Evolutionary conservation across 768 basidiomycete species (phyloP), one percentile per base, ranked within the genome.

Genomic region (Auriscalpium vulgare): DNA sequence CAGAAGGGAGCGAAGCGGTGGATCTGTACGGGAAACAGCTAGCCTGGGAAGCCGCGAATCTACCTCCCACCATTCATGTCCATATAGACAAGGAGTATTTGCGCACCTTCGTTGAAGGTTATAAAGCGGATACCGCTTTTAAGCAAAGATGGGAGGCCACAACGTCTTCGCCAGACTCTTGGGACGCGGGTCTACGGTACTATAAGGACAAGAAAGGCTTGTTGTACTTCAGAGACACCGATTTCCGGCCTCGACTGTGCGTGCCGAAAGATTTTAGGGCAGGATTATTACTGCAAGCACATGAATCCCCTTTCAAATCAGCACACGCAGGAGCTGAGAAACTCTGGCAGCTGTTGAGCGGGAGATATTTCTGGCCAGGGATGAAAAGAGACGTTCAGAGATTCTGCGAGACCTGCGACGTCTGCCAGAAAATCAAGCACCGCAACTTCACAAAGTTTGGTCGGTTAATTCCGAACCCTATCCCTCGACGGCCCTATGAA

Each of bases 341-440:
- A 21, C 47, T 58, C 4, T 53, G 54, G 49, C 16, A 16, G 8
- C 35, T 21, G 10, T 9, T 61, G 6, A 51, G 53, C 43, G 34
- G 34, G 14, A 11, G 9, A 8, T 37, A 35, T 17, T 50, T 16
- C 13, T 50, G 50, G 50, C 50, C 58, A 8, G 17, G 47, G 13
- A 61, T 61, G 60, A 54, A 51, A 14, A 37, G 23, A n/a, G 60
- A 61, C 50, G 16, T 56, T 16, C 36, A 51, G 8, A 13, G 6
- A 1, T 59, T 52, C 38, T 54, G 52, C 17, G 11, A 29, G 3
- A 19, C 60, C 0, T 62, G 60, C 55, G 60, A 62, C 23, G 45
- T 59, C 1, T 62, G 60, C 17, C 60, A 62, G 47, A 62, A 62
- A 40, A 50, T 47, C 35, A 62, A 62, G 37, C 13, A 34, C 0